These are phyloP conservation scores for Fusarium napiforme DNA, from an alignment of 2,329 filamentous ascomycete species.

Conservation along the genomic window DNA sequence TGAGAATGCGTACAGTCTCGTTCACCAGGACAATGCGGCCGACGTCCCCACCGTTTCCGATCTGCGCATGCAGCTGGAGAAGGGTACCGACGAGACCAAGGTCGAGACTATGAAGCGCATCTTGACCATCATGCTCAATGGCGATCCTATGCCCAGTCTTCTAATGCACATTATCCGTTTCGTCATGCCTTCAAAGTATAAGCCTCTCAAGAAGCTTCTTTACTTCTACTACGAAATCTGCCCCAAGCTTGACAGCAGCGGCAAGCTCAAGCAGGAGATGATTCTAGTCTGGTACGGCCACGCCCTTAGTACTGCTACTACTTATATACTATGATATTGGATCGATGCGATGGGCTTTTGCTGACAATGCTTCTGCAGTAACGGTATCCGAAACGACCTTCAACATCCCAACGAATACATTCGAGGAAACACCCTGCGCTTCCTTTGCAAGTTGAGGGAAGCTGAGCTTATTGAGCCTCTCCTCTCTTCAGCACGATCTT, in stretches of 20 bases:
- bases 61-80: conserved; percentile 91
- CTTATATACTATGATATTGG: neutral
- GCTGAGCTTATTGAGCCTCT: conserved; percentile 96
- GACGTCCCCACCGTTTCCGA: conserved; percentile 92
- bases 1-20: conserved; percentile 94
- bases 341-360: neutral
- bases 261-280: conserved; percentile 99
- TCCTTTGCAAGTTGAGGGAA: conserved; percentile 95
- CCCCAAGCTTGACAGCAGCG: conserved; percentile 89
- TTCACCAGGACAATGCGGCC: conserved; percentile 96
- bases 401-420: conserved; percentile 99
- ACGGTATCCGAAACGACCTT: conserved; percentile 96
- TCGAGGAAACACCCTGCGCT: conserved; percentile 95
- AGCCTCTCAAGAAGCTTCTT: conserved; percentile 94
- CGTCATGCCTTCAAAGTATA: conserved; percentile 98
- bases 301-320: neutral
- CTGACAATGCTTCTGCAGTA: conserved; percentile 65
- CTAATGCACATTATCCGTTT: conserved; percentile 99
- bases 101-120: conserved; percentile 97
- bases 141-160: conserved; percentile 92
- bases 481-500: conserved; percentile 89
- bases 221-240: conserved; percentile 99
- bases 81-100: conserved; percentile 92
- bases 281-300: conserved; percentile 87
- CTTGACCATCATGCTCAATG: conserved; percentile 96